These are phyloP conservation scores for Cucurbita argyrosperma DNA, from an alignment of 306 rosid genomes.

Conservation along the genomic window DNA sequence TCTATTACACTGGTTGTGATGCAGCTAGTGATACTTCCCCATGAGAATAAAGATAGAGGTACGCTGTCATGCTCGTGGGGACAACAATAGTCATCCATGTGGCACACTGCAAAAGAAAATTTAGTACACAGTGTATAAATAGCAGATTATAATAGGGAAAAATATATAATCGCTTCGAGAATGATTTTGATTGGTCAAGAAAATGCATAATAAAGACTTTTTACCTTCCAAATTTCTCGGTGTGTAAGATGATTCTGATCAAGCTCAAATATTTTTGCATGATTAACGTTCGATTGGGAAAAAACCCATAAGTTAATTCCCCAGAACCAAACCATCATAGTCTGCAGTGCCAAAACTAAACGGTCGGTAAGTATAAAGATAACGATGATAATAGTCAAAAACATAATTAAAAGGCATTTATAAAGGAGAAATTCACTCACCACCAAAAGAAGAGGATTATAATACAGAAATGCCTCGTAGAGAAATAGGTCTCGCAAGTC, in stretches of 20 bases:
- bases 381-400: background rate
- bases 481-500: conserved; percentile 82
- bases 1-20: conserved; percentile 99
- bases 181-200: background rate
- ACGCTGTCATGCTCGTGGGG: conserved; percentile 93
- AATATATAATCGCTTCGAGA: background rate
- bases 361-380: conserved; percentile 6
- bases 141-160: background rate
- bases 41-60: conserved; percentile 86
- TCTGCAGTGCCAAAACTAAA: conserved; percentile 37
- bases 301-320: conserved; percentile 87
- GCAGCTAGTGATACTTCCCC: conserved; percentile 98
- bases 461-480: conserved; percentile 94
- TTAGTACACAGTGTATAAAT: background rate
- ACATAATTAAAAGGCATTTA: background rate
- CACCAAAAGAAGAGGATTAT: conserved; percentile 88
- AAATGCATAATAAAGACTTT: conserved; percentile 6
- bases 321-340: conserved; percentile 97
- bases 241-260: conserved; percentile 82
- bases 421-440: conserved; percentile 34
- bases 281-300: conserved; percentile 45
- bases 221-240: conserved; percentile 94
- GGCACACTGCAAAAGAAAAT: conserved; percentile 63
- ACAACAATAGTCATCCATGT: conserved; percentile 94
- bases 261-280: conserved; percentile 75